Evolutionary conservation across 495 filamentous ascomycete species (phyloP).

Genomic region (Jackrogersella minutella): DNA sequence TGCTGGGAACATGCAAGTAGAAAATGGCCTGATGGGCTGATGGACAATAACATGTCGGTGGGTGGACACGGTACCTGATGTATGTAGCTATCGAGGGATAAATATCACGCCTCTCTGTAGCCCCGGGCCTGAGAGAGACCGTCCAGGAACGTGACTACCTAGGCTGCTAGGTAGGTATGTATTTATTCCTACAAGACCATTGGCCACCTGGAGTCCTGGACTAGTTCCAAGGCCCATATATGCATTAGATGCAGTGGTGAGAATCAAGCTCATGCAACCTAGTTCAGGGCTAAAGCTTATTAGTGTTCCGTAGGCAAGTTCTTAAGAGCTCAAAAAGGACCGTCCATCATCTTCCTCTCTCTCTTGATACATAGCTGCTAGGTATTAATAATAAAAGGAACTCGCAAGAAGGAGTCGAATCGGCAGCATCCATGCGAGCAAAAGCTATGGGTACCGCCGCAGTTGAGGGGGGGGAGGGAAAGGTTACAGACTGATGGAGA

Average conservation of each 20-base stretch:
- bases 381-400: neutral
- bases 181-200: constrained; percentile 37
- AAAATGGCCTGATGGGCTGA: constrained; percentile 40
- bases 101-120: constrained; percentile 35
- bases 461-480: constrained; percentile 6
- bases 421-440: constrained; percentile 3
- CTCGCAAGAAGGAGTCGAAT: neutral
- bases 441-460: constrained; percentile 24
- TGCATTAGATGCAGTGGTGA: constrained; percentile 33
- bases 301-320: constrained; percentile 9
- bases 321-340: constrained; percentile 18
- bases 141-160: constrained; percentile 39
- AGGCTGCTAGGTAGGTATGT: no score
- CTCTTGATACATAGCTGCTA: neutral
- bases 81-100: constrained; percentile 41
- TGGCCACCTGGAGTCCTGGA: constrained; percentile 2
- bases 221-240: constrained; percentile 26
- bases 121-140: constrained; percentile 32
- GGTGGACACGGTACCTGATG: constrained; percentile 6
- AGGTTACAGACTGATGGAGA: constrained; percentile 29
- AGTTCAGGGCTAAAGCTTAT: constrained; percentile 33
- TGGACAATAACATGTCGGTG: constrained; percentile 38
- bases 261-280: constrained; percentile 39
- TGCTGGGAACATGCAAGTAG: constrained; percentile 37
- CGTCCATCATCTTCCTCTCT: constrained; percentile 1